A percentile compares a stretch with the other conserved stretches of the same genome.
phyloP scores from a whole-genome alignment of 1,284 basidiomycete species.

The Sporisorium iseilematis-ciliati region DNA sequence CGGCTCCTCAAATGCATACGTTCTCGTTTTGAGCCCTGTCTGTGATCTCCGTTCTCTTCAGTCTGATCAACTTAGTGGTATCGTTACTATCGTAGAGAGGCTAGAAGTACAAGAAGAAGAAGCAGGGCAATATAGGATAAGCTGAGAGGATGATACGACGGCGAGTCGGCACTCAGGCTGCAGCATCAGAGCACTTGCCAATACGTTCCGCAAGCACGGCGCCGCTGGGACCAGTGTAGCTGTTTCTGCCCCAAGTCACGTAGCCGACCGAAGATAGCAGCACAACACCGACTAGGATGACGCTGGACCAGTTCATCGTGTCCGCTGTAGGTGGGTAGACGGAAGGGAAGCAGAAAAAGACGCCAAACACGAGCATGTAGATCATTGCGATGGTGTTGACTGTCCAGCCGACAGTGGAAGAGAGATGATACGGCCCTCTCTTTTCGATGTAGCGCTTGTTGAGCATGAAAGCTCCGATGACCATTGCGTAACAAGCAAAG shows the following conservation, averaged over 20 bases:
- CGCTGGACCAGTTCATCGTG: constrained; percentile 44
- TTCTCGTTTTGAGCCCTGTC: too few relatives aligned
- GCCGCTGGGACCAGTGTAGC: constrained; percentile 32
- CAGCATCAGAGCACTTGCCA: constrained; percentile 5
- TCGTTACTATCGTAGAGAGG: too few relatives aligned
- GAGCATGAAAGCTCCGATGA: constrained; percentile 36
- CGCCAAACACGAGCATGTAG: constrained; percentile 37
- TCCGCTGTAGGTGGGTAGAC: constrained; percentile 24
- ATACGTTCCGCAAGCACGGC: constrained; percentile 29
- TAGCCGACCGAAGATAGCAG: constrained; percentile 27
- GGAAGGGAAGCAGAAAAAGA: constrained; percentile 38
- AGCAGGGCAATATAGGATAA: too few relatives aligned
- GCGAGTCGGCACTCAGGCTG: not conserved
- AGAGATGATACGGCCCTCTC: constrained; percentile 25
- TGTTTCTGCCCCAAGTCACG: constrained; percentile 30
- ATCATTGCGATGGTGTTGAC: constrained; percentile 31
- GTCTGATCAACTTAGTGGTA: too few relatives aligned
- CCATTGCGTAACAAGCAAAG: constrained; percentile 37
- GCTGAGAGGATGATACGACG: too few relatives aligned
- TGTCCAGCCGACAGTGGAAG: constrained; percentile 20
- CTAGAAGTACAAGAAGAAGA: too few relatives aligned
- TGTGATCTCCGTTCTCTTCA: too few relatives aligned
- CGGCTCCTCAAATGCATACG: too few relatives aligned
- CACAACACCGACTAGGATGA: constrained; percentile 31
- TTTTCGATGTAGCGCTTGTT: constrained; percentile 28